phyloP scores from a whole-genome alignment of 306 rosid genomes.

The Casuarina cunninghamiana region DNA sequence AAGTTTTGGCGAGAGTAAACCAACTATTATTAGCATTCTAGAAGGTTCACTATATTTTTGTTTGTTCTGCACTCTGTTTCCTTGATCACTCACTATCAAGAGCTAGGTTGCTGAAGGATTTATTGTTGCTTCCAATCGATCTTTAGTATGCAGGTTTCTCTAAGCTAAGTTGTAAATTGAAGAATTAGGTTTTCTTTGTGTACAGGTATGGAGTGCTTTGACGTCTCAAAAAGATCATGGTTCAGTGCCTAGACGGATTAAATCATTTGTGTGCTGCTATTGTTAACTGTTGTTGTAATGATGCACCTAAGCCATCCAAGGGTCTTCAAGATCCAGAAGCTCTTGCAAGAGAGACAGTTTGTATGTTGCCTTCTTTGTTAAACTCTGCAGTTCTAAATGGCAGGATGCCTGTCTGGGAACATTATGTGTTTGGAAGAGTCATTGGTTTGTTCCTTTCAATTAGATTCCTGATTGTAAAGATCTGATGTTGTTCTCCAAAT shows the following conservation, averaged over 20 bases:
- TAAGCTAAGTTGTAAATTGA: background rate
- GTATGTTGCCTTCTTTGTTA: constrained; percentile 49
- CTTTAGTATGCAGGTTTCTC: background rate
- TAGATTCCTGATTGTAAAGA: no score
- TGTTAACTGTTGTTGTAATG: constrained; percentile 55
- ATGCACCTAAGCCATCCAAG: constrained; percentile 46
- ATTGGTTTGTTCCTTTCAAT: constrained; percentile 1
- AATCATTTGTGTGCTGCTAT: constrained; percentile 66
- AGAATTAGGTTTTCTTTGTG: constrained; percentile 10
- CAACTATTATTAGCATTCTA: background rate
- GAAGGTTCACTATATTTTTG: background rate
- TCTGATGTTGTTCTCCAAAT: background rate
- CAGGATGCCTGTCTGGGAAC: constrained; percentile 12
- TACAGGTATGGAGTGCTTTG: constrained; percentile 86
- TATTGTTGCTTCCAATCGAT: background rate
- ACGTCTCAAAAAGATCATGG: constrained; percentile 64
- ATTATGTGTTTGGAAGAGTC: background rate
- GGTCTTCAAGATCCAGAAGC: constrained; percentile 82
- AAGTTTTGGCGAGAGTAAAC: background rate
- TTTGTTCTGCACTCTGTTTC: background rate
- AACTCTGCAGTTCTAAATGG: constrained; percentile 26
- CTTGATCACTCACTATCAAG: background rate
- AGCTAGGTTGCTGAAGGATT: background rate
- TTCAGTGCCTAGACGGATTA: constrained; percentile 79
- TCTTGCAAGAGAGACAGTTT: constrained; percentile 87